Conservation (phyloP, 1,284 basidiomycete genomes). For the Meripilus lineatus region DNA sequence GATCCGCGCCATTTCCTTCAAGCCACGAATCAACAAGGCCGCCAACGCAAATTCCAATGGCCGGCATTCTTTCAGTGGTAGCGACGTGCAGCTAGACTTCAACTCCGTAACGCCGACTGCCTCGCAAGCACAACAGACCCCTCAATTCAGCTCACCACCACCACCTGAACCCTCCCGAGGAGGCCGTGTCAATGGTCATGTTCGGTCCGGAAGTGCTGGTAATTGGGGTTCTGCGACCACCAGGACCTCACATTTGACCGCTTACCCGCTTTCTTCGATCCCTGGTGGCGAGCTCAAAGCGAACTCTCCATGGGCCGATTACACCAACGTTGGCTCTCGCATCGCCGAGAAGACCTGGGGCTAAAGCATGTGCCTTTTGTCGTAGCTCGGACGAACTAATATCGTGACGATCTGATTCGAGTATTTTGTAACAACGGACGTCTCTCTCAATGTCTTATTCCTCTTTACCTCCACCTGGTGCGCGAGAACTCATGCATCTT, state of each 20-base stretch:
- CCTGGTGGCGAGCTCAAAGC: slow-evolving; percentile 51
- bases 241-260: slow-evolving; percentile 43
- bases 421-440: slow-evolving; percentile 5
- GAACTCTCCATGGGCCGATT: slow-evolving; percentile 66
- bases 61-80: slow-evolving; percentile 69
- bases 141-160: no score
- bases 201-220: slow-evolving; percentile 70
- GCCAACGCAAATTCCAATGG: slow-evolving; percentile 45
- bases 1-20: slow-evolving; percentile 19
- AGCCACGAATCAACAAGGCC: slow-evolving; percentile 51
- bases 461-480: slow-evolving; percentile 5
- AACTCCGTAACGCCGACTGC: slow-evolving; percentile 42
- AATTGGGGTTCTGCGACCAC: slow-evolving; percentile 67
- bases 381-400: neutral
- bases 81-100: slow-evolving; percentile 57
- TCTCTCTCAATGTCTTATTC: slow-evolving; percentile 6
- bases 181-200: slow-evolving; percentile 55
- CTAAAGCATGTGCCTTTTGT: slow-evolving; percentile 25
- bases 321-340: slow-evolving; percentile 50
- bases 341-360: slow-evolving; percentile 61
- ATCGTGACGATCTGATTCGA: slow-evolving; percentile 7
- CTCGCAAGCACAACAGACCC: slow-evolving; percentile 39
- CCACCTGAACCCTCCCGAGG: slow-evolving; percentile 23
- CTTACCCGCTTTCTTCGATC: slow-evolving; percentile 53
- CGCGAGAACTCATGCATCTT: slow-evolving; percentile 10